phyloP scores from a whole-genome alignment of 1,139 yeast species.

The Blastobotrys ciferrii region DNA sequence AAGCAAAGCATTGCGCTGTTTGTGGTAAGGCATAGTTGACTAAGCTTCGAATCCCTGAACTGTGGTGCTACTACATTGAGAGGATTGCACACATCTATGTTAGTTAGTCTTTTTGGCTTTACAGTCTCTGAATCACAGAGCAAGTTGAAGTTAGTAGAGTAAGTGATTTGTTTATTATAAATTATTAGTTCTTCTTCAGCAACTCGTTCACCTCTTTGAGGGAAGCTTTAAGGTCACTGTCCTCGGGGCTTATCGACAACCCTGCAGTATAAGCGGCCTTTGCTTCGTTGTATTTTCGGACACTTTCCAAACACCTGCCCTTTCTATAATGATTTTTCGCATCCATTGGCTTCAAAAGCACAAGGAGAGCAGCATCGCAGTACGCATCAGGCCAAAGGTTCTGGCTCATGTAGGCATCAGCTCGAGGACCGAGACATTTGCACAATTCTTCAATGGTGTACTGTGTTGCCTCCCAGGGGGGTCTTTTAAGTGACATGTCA shows the following conservation, averaged over 20 bases:
- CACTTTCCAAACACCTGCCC: conserved; percentile 68
- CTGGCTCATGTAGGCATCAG: conserved; percentile 74
- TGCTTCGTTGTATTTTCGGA: conserved; percentile 72
- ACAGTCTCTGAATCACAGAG: no score
- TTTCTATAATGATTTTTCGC: conserved; percentile 82
- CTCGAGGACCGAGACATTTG: conserved; percentile 70
- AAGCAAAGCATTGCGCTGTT: no score
- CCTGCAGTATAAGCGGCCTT: conserved; percentile 79
- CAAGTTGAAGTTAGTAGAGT: no score
- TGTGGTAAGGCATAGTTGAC: no score
- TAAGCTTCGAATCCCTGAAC: no score
- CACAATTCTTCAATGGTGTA: conserved; percentile 75
- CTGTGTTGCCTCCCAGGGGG: conserved; percentile 83
- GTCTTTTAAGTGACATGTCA: conserved; percentile 76
- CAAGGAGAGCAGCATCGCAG: conserved; percentile 76
- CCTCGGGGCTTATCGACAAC: conserved; percentile 50
- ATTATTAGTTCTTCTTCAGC: conserved; percentile 3
- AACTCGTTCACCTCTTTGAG: conserved; percentile 32
- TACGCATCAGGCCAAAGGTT: conserved; percentile 68
- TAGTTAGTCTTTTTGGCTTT: no score
- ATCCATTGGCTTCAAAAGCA: conserved; percentile 58
- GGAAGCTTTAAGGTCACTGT: conserved; percentile 43
- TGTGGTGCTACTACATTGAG: no score
- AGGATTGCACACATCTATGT: no score
- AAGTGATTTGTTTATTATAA: neutral